Base-by-base conservation (phyloP, 257 asterid genomes). In the Salvia splendens region DNA sequence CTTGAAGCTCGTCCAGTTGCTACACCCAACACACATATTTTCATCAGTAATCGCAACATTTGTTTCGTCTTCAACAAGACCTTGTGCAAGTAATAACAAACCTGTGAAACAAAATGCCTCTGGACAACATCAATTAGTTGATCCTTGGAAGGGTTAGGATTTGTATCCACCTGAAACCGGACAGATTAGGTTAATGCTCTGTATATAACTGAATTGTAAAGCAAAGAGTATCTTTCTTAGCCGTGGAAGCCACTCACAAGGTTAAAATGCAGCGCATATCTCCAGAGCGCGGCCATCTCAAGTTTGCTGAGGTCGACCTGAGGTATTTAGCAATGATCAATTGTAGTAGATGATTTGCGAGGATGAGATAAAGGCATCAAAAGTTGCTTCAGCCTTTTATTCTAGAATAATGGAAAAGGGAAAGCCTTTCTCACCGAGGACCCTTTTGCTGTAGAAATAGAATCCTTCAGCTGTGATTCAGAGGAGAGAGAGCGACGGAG, bases 1-100 rank as follows among this genome's bases (percentile, higher is more conserved):
- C 97, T 73, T 92, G 98, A 78, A 80, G 56, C 84, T 92, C 98
- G 43, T 92, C 98, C 96, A 92, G 33, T 86, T 89, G 95, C 98
- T 92, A 47, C 30, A 24, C 30, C 30, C 30, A 24, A 24, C 84
- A 77, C 33, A 3, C 4, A 61, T 6, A 6, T 7, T 5, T 6
- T 2, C 0, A 20, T n/a, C 38, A 16, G 2, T 10, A 8, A 24
- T 24, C 30, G 30, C 30, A 24, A 24, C 30, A 24, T 17, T 17
- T 17, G 20, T 17, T 17, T 17, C 20, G 1, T 17, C 20, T 17
- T 17, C 30, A 24, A 24, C 30, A 24, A 24, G 30, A 24, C 30
- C 30, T 24, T 24, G 30, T 24, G 30, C 30, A 24, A 24, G 30
- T 24, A 24, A 1, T 24, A 24, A 56, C 64, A 40, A 81, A 87